Evolutionary conservation across 768 basidiomycete species (phyloP), one percentile per base, ranked within the genome.

Genomic region (Pleurotus eryngii): DNA sequence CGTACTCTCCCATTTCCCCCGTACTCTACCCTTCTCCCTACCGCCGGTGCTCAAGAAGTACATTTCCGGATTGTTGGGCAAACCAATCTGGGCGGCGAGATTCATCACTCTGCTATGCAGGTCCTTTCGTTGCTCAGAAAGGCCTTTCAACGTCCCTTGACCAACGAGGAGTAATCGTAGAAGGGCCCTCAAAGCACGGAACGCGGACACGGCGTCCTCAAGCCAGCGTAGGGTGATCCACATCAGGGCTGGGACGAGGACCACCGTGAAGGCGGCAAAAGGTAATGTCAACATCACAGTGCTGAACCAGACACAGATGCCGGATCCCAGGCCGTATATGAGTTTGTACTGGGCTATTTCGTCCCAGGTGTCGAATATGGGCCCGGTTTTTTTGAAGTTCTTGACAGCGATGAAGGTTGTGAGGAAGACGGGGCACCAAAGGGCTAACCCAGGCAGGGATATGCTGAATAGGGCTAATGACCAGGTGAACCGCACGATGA

Each of bases 321-420:
- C 91, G 0, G 90, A 86, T 7, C 85, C 64, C 35, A 95, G 78
- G 8, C 93, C 93, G 63, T 91, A 92, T 18, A 87, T 82, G 54
- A 94, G 84, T 68, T 93, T 94, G 70, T 91, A 90, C 66, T 94
- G 90, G 9, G 92, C 90, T 60, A 94, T 91, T 68, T 94, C 92
- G 64, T 94, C 92, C 81, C 84, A 92, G 0, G 90, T 92, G 65
- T 94, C 89, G 75, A 87, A 89, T 38, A 89, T 79, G 0, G 90
- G 90, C 0, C 92, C 92, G 0, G 81, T 86, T 72, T 85, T 87
- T 71, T 89, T 90, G 77, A 90, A 90, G 61, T 85, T 84, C 63
- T 80, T 81, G 18, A 89, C 88, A 2, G 82, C 87, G 63, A 82
- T 79, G 61, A 84, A 82, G 1, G 90, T 88, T 17, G 85, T 84